phyloP scores from a whole-genome alignment of 179 eudicot species.

The Nepenthes alata region DNA sequence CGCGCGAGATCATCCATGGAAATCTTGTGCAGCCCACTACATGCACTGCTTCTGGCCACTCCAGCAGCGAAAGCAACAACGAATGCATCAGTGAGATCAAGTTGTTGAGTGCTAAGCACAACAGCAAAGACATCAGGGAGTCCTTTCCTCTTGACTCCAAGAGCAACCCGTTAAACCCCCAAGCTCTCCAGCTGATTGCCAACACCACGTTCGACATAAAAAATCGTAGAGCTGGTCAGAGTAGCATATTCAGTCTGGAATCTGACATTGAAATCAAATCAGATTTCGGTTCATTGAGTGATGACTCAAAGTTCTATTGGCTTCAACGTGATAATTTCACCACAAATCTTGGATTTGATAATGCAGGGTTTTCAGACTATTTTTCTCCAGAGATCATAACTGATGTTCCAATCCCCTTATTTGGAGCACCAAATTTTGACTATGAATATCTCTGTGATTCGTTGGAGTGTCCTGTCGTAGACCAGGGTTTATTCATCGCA shows the following conservation, averaged over 20 bases:
- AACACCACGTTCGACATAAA: conserved; percentile 8
- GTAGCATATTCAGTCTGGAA: conserved; percentile 19
- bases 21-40: conserved; percentile 18
- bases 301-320: conserved; percentile 26
- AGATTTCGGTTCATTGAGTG: conserved; percentile 23
- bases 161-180: conserved; percentile 5
- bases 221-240: conserved; percentile 14
- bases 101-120: conserved; percentile 16
- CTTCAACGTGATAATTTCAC: conserved; percentile 29
- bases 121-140: conserved; percentile 14
- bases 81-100: conserved; percentile 18
- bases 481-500: conserved; percentile 57
- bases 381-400: conserved; percentile 25
- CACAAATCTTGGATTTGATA: conserved; percentile 29
- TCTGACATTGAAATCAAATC: conserved; percentile 22
- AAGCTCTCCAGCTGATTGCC: conserved; percentile 3
- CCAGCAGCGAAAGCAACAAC: conserved; percentile 23
- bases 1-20: conserved; percentile 20
- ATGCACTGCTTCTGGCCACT: conserved; percentile 17
- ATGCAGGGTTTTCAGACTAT: conserved; percentile 22
- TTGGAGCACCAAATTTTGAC: conserved; percentile 32
- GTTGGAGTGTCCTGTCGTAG: conserved; percentile 49
- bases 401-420: conserved; percentile 27
- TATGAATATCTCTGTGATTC: conserved; percentile 41
- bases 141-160: conserved; percentile 11